Base-by-base conservation (phyloP, 2,329 filamentous ascomycete genomes). In the Aspergillus cejpii region DNA sequence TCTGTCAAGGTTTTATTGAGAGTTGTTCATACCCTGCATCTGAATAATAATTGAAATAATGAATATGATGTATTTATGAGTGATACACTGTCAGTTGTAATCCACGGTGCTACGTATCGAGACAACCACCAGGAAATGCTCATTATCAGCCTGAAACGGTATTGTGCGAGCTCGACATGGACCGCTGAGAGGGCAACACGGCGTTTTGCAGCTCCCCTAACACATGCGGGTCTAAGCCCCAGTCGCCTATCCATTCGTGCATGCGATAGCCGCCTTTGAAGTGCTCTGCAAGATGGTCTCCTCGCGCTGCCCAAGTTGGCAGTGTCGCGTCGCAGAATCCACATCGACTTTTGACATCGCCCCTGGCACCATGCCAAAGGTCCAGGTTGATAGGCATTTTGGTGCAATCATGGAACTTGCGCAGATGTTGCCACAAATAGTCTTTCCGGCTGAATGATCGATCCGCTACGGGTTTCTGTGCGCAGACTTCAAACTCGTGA, bases 371-470 rank as follows among this genome's bases (percentile, higher is more conserved):
- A 56, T 77, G 77, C 77, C 78, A 82, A 3, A 60, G 62, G 6
- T 79, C 74, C 66, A 80, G 71, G 39, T 75, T 66, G 28, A 68
- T 65, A 7, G 70, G 68, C 2, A 56, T 62, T 60, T 76, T 72
- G 20, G 72, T 74, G 50, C 74, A 77, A 24, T 65, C 65, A 46
- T 65, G 79, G 70, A 71, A 79, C 70, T 55, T 79, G 57, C 75
- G 71, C 17, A 79, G 57, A 57, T 80, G 77, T 51, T 80, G 77
- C 49, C 75, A 69, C 1, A 80, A 61, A 52, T 80, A 75, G 49
- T 80, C 77, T 57, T 79, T 79, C 7, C 77, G 68, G 48, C 73
- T 75, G 56, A 80, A 80, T 0, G 76, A 79, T 6, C 78, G 70
- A 36, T 36, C 74, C 66, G 39, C 65, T 0, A 72, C 59, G 6